These are phyloP conservation scores for Fraxinus pennsylvanica DNA, from an alignment of 257 asterid species.

Conservation along the genomic window DNA sequence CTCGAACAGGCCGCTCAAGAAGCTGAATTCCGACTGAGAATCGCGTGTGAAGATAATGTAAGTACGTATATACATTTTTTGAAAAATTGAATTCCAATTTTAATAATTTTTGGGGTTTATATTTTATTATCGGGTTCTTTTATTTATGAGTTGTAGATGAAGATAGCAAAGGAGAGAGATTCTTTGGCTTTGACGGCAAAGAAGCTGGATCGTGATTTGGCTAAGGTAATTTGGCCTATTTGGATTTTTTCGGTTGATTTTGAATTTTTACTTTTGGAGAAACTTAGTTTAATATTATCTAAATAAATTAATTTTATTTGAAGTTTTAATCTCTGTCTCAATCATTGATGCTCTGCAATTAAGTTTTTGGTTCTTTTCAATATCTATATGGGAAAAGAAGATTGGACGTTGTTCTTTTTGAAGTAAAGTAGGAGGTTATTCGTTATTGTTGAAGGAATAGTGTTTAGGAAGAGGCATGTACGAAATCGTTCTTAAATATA, in stretches of 20 bases:
- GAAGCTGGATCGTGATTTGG: conserved; percentile 89
- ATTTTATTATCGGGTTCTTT: background rate
- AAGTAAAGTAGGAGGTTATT: background rate
- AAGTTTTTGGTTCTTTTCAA: background rate
- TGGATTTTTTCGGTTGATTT: background rate
- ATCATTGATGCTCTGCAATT: background rate
- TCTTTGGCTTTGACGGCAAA: conserved; percentile 60
- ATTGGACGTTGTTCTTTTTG: background rate
- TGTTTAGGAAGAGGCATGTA: background rate
- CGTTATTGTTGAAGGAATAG: background rate
- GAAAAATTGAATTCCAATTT: background rate
- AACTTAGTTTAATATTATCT: background rate
- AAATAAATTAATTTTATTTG: background rate
- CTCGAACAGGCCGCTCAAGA: conserved; percentile 67
- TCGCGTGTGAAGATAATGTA: conserved; percentile 82
- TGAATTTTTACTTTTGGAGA: background rate
- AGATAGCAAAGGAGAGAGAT: conserved; percentile 80
- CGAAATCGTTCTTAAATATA: background rate
- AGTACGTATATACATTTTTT: background rate
- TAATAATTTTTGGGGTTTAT: background rate
- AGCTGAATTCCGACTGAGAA: conserved; percentile 66
- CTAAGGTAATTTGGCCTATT: conserved; percentile 52
- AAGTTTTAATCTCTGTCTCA: background rate
- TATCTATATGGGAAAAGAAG: background rate
- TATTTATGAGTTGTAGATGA: conserved; percentile 48